Percentiles rank a stretch among this genome's conserved stretches.
These are phyloP conservation scores for Suzukiozyma palmioleophila DNA, from an alignment of 1,139 yeast genomes.

Conservation along the genomic window DNA sequence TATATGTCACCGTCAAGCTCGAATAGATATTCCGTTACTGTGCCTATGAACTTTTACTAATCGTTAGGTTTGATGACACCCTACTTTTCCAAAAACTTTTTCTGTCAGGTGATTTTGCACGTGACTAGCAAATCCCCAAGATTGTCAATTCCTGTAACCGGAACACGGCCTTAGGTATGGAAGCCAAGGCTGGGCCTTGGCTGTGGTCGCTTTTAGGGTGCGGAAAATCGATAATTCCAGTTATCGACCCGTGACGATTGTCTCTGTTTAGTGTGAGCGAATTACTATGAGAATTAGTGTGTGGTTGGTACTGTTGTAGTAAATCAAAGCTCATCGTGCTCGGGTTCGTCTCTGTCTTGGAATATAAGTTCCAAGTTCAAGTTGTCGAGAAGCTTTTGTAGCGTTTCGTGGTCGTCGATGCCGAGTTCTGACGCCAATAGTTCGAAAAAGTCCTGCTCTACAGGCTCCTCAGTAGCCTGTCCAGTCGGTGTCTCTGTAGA, in stretches of 20 bases:
- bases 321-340: constrained; percentile 5
- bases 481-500: neutral
- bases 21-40: neutral
- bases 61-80: neutral
- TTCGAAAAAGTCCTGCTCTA: neutral
- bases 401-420: neutral
- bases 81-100: neutral
- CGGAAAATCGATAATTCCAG: no score
- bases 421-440: constrained; percentile 1
- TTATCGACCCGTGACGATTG: no score
- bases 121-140: neutral
- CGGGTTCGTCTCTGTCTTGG: neutral
- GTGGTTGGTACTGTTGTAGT: neutral
- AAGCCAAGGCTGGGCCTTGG: no score
- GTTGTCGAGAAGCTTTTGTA: neutral
- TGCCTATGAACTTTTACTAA: neutral
- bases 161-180: no score
- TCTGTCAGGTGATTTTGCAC: neutral
- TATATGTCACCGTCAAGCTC: neutral
- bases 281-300: neutral
- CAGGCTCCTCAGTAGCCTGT: neutral
- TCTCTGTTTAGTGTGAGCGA: neutral
- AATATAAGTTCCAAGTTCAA: constrained; percentile 1
- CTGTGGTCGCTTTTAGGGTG: no score
- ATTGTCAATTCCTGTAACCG: no score